Evolutionary conservation across 768 basidiomycete genomes (phyloP).

Genomic region (Lactifluus pinguis): DNA sequence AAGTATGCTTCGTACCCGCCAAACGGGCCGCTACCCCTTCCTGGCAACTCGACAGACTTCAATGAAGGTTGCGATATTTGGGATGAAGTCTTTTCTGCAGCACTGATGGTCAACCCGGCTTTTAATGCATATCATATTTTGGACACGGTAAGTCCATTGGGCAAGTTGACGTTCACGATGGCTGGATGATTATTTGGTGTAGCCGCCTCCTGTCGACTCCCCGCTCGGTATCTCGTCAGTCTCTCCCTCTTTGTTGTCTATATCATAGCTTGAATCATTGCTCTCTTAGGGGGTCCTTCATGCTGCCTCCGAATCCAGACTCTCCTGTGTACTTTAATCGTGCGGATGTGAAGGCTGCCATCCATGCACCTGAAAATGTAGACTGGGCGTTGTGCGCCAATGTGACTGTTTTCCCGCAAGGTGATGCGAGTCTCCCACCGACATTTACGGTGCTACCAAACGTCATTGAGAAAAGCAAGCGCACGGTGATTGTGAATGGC

Average conservation of each 20-base stretch:
- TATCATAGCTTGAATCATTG: not conserved
- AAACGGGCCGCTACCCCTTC: slow-evolving; percentile 52
- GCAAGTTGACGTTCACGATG: not conserved
- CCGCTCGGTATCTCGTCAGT: slow-evolving; percentile 70
- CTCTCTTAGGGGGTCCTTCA: slow-evolving; percentile 41
- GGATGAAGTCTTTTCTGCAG: slow-evolving; percentile 54
- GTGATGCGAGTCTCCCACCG: slow-evolving; percentile 53
- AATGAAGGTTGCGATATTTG: slow-evolving; percentile 57
- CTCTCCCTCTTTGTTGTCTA: not conserved
- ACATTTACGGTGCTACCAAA: slow-evolving; percentile 53
- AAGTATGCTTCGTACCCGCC: slow-evolving; percentile 64
- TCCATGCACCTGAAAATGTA: slow-evolving; percentile 57
- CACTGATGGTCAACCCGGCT: slow-evolving; percentile 57
- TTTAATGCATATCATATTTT: slow-evolving; percentile 75
- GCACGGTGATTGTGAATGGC: slow-evolving; percentile 63
- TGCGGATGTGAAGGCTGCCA: slow-evolving; percentile 55
- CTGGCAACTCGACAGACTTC: slow-evolving; percentile 40
- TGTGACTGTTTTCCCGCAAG: slow-evolving; percentile 50
- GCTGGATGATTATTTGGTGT: not conserved
- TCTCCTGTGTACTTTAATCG: slow-evolving; percentile 65
- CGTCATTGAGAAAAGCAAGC: slow-evolving; percentile 66
- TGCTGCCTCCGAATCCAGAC: slow-evolving; percentile 34
- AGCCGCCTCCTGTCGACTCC: slow-evolving; percentile 57
- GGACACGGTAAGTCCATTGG: slow-evolving; percentile 39
- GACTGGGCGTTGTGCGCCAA: slow-evolving; percentile 51